These are phyloP conservation scores for Phalaenopsis equestris DNA, from an alignment of 106 monocot species.

Conservation along the genomic window DNA sequence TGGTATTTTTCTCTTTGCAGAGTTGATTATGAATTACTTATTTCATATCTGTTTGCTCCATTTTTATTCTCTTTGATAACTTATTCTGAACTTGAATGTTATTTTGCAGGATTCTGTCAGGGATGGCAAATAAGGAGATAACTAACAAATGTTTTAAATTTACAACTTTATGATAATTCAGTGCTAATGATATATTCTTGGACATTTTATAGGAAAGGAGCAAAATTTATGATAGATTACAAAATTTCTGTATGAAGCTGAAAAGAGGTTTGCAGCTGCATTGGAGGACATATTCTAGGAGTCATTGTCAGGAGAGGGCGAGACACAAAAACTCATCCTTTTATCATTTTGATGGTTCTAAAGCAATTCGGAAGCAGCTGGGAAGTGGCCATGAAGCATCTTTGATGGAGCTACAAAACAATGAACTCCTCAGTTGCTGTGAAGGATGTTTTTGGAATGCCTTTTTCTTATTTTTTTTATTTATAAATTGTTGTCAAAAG, in stretches of 20 bases:
- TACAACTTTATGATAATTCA: neutral
- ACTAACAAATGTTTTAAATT: neutral
- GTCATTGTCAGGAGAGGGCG: too few relatives aligned
- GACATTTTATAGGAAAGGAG: conserved; percentile 1
- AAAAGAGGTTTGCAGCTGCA: too few relatives aligned
- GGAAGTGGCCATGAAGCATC: neutral
- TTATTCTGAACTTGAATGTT: neutral
- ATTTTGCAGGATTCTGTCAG: conserved; percentile 1
- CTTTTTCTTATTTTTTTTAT: too few relatives aligned
- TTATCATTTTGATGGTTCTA: too few relatives aligned
- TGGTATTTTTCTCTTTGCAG: neutral
- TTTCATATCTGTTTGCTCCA: neutral
- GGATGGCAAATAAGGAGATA: neutral
- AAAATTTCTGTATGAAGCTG: too few relatives aligned
- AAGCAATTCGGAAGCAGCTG: too few relatives aligned
- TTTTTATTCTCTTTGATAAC: neutral
- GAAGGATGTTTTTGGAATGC: too few relatives aligned
- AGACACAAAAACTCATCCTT: too few relatives aligned
- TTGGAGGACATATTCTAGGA: too few relatives aligned
- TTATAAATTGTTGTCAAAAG: too few relatives aligned
- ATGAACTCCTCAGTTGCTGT: too few relatives aligned
- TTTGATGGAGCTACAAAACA: neutral
- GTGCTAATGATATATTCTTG: neutral
- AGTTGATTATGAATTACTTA: neutral
- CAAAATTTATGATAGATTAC: neutral